Conservation (phyloP, 2,329 filamentous ascomycete genomes). For the Diplocarpon rosae region DNA sequence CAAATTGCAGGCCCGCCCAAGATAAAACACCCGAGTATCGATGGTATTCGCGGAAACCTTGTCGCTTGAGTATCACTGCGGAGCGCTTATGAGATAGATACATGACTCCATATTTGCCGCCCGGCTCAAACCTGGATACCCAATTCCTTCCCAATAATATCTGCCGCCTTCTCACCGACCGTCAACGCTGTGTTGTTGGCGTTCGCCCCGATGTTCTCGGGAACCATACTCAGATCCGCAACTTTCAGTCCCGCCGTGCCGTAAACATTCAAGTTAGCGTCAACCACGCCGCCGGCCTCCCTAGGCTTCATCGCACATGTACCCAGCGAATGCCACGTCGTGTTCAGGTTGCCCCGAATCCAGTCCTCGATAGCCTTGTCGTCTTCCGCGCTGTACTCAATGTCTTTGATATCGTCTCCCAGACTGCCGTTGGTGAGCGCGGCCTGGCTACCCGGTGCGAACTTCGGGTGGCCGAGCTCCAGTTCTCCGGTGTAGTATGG, state of each 20-base stretch:
- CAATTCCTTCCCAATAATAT: constrained; percentile 31
- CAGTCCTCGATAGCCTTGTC: constrained; percentile 32
- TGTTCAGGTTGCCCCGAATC: constrained; percentile 31
- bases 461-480: constrained; percentile 33
- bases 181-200: constrained; percentile 36
- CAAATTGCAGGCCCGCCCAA: too few species aligned
- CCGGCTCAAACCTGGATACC: constrained; percentile 23
- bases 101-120: too few species aligned
- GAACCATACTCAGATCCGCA: constrained; percentile 31
- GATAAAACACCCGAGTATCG: too few species aligned
- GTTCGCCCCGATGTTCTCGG: constrained; percentile 33
- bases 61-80: too few species aligned
- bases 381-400: constrained; percentile 28
- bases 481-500: constrained; percentile 39
- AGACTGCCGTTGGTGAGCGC: constrained; percentile 20
- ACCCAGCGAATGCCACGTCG: constrained; percentile 32
- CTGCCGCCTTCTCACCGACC: constrained; percentile 32
- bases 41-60: too few species aligned
- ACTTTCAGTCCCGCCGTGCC: constrained; percentile 32
- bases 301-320: constrained; percentile 31
- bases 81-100: too few species aligned
- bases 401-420: constrained; percentile 28
- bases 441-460: constrained; percentile 32
- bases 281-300: constrained; percentile 31
- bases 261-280: constrained; percentile 31